phyloP scores from a whole-genome alignment of 768 basidiomycete genomes.

The Mrakia hoshinonis region DNA sequence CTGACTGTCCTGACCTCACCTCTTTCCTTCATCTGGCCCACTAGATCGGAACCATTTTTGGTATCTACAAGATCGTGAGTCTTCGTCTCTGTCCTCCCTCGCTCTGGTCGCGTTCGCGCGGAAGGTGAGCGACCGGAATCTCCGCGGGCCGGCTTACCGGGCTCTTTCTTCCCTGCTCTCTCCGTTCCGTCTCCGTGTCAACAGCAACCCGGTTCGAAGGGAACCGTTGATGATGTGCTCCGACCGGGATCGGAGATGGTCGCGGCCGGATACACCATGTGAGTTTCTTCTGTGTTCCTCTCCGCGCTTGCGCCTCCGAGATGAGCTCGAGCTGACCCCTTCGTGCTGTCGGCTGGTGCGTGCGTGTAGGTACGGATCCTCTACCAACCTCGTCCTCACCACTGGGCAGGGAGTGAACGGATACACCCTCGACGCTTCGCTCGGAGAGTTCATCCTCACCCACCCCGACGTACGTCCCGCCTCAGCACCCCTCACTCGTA shows the following conservation, averaged over 20 bases:
- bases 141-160: neutral
- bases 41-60: conserved; percentile 67
- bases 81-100: neutral
- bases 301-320: neutral
- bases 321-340: neutral
- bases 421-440: conserved; percentile 87
- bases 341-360: neutral
- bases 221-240: conserved; percentile 78
- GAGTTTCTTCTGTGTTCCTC: conserved; percentile 36
- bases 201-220: conserved; percentile 66
- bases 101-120: neutral
- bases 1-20: neutral
- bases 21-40: neutral
- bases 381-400: conserved; percentile 88
- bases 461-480: conserved; percentile 68
- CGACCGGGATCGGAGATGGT: conserved; percentile 95
- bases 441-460: conserved; percentile 97
- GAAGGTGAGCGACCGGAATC: neutral
- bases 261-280: conserved; percentile 96
- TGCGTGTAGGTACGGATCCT: conserved; percentile 69
- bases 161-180: neutral
- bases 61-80: conserved; percentile 83
- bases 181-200: conserved; percentile 13
- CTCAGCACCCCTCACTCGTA: neutral
- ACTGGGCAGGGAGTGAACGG: conserved; percentile 95